phyloP scores from a whole-genome alignment of 257 asterid genomes.

The Oldenlandia corymbosa region DNA sequence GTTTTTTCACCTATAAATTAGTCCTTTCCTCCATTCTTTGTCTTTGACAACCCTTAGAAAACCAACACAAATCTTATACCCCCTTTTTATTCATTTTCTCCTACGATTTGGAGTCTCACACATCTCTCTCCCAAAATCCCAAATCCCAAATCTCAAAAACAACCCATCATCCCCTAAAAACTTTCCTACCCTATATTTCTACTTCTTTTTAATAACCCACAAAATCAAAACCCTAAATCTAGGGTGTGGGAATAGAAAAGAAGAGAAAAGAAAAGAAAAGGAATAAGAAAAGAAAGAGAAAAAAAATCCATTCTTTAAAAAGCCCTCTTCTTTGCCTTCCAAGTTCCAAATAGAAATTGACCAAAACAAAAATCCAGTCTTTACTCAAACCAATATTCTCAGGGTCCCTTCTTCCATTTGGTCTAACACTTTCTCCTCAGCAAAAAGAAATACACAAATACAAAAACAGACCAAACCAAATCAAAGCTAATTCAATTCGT shows the following conservation, averaged over 20 bases:
- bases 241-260: background rate
- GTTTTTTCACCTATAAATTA: constrained; percentile 23
- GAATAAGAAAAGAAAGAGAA: background rate
- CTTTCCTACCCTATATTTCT: background rate
- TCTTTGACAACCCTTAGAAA: constrained; percentile 7
- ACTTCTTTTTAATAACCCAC: background rate
- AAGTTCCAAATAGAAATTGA: background rate
- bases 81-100: background rate
- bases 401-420: constrained; percentile 5
- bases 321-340: too few relatives aligned
- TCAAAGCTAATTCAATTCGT: constrained; percentile 27
- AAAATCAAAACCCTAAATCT: constrained; percentile 3
- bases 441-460: background rate
- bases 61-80: background rate
- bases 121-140: background rate
- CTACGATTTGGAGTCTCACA: background rate
- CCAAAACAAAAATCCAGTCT: background rate
- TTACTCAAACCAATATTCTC: background rate
- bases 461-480: constrained; percentile 15
- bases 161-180: background rate
- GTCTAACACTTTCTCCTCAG: background rate
- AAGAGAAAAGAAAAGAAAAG: background rate
- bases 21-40: constrained; percentile 17
- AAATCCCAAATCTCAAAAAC: background rate
- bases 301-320: background rate